phyloP scores from a whole-genome alignment of 129 eudicot genomes.

The Tagetes erecta region DNA sequence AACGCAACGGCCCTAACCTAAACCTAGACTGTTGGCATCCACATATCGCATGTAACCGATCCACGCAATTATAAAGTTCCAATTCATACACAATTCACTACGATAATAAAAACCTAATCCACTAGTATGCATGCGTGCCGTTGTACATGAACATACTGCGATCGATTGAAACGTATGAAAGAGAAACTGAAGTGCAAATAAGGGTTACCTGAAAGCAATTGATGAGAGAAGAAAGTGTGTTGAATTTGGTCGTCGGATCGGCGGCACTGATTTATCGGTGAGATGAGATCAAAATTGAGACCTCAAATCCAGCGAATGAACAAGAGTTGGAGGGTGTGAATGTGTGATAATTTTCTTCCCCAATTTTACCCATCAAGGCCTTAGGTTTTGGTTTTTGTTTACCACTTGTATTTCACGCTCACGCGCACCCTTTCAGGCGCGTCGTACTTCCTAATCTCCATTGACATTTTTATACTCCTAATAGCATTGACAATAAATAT shows the following conservation, averaged over 20 bases:
- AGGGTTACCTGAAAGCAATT: slow-evolving; percentile 22
- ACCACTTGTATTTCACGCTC: slow-evolving; percentile 5
- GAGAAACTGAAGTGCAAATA: not conserved
- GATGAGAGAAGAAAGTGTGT: slow-evolving; percentile 37
- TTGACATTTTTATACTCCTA: too few relatives aligned
- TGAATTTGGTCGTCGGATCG: slow-evolving; percentile 23
- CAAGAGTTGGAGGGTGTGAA: slow-evolving; percentile 13
- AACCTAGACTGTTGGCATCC: slow-evolving; percentile 10
- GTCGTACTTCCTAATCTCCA: not conserved
- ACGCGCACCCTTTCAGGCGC: slow-evolving; percentile 6
- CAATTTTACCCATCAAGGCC: slow-evolving; percentile 31
- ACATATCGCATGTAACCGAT: slow-evolving; percentile 22
- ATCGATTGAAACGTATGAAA: not conserved
- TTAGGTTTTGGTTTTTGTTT: slow-evolving; percentile 21
- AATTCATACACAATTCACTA: slow-evolving; percentile 10
- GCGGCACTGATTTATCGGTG: slow-evolving; percentile 33
- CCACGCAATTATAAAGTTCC: not conserved
- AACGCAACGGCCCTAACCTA: not conserved
- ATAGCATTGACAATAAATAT: too few relatives aligned
- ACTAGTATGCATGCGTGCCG: not conserved
- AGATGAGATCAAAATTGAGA: not conserved
- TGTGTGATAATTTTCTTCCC: slow-evolving; percentile 27
- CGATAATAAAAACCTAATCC: not conserved
- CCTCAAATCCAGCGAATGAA: slow-evolving; percentile 24
- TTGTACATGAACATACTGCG: slow-evolving; percentile 18